A percentile compares a stretch with the other conserved stretches of the same genome.
phyloP scores from a whole-genome alignment of 1,139 yeast genomes.

The Yarrowia galli region DNA sequence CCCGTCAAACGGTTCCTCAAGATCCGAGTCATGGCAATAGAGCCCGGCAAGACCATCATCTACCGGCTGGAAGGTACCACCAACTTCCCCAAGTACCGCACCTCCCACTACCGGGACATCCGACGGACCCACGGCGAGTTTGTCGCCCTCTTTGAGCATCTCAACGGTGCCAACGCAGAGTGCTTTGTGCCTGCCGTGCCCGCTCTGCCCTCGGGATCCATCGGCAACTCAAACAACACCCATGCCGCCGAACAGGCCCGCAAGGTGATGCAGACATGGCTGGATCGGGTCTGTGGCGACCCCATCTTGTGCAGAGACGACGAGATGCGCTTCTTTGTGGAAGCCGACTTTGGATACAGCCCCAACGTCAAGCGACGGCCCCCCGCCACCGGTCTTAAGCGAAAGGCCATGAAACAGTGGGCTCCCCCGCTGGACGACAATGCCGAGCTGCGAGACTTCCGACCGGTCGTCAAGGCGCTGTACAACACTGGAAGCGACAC shows the following conservation, averaged over 20 bases:
- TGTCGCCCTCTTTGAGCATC: slow-evolving; percentile 74
- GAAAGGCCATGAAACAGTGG: slow-evolving; percentile 89
- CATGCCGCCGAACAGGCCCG: slow-evolving; percentile 76
- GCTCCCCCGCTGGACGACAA: slow-evolving; percentile 92
- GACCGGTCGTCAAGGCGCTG: slow-evolving; percentile 85
- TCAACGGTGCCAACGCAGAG: slow-evolving; percentile 83
- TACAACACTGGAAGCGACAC: slow-evolving; percentile 68
- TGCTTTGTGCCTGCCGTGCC: slow-evolving; percentile 94
- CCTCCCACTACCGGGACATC: slow-evolving; percentile 70
- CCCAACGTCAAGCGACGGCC: slow-evolving; percentile 57
- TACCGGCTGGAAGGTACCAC: slow-evolving; percentile 48
- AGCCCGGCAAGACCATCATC: slow-evolving; percentile 51
- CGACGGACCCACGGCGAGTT: slow-evolving; percentile 85
- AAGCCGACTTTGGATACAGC: slow-evolving; percentile 76
- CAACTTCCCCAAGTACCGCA: slow-evolving; percentile 79
- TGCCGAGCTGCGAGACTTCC: slow-evolving; percentile 76
- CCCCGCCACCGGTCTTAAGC: slow-evolving; percentile 80
- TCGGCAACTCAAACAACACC: slow-evolving; percentile 53
- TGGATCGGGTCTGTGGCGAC: slow-evolving; percentile 72
- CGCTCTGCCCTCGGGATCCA: slow-evolving; percentile 76
- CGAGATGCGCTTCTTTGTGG: slow-evolving; percentile 86
- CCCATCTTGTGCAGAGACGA: slow-evolving; percentile 85
- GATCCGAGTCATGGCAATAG: slow-evolving; percentile 54
- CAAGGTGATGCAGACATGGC: slow-evolving; percentile 86
- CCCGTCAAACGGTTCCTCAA: slow-evolving; percentile 42